Percentiles rank a stretch among this genome's conserved stretches.
Conservation (phyloP, 495 filamentous ascomycete genomes). For the Baudoinia panamericana region DNA sequence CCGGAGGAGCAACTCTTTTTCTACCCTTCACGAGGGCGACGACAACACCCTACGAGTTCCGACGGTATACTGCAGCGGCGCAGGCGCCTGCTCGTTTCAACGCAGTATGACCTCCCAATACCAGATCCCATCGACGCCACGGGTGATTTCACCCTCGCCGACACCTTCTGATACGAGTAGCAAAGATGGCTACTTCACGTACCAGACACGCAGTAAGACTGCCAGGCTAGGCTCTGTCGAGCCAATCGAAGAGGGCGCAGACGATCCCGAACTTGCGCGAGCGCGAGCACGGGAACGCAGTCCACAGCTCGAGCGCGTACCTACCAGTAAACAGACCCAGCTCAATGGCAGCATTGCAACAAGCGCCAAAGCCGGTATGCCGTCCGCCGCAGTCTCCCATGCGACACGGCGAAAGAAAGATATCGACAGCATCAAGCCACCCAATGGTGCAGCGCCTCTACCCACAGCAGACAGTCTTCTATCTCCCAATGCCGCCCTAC, state of each 20-base stretch:
- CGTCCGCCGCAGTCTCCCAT: constrained; percentile 11
- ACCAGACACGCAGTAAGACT: constrained; percentile 26
- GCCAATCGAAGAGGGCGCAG: constrained; percentile 19
- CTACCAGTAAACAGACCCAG: background rate
- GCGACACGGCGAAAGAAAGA: constrained; percentile 12
- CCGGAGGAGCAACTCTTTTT: too few relatives aligned
- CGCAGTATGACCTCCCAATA: constrained; percentile 26
- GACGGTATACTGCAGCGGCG: background rate
- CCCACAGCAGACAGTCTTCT: constrained; percentile 50
- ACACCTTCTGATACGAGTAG: constrained; percentile 30
- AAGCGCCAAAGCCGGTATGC: constrained; percentile 9
- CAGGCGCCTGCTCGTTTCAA: background rate
- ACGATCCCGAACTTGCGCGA: constrained; percentile 25
- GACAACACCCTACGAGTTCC: too few relatives aligned
- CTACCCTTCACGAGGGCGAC: too few relatives aligned
- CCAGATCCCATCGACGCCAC: constrained; percentile 30
- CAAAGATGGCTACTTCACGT: constrained; percentile 31
- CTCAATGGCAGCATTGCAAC: constrained; percentile 11
- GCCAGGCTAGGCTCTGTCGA: constrained; percentile 21
- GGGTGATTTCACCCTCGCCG: constrained; percentile 34
- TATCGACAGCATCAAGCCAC: constrained; percentile 3
- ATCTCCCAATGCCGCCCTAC: constrained; percentile 42
- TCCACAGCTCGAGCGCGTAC: constrained; percentile 21
- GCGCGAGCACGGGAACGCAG: constrained; percentile 26
- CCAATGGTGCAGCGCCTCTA: background rate